Percentiles rank a stretch among this genome's conserved stretches.
These are phyloP conservation scores for Fusarium sulawesiense DNA, from an alignment of 2,329 filamentous ascomycete species.

Conservation along the genomic window DNA sequence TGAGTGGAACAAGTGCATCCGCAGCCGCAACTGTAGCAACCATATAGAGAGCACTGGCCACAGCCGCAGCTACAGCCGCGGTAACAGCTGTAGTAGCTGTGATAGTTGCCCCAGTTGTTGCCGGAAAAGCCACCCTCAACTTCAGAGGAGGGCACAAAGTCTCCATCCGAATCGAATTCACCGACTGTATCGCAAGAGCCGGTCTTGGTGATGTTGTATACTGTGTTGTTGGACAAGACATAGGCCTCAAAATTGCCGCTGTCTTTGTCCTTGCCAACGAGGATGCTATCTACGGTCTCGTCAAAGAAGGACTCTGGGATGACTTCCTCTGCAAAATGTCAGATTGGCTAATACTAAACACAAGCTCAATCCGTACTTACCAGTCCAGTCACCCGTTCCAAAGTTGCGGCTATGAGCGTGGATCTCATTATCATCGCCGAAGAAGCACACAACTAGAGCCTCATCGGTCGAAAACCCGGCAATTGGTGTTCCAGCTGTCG, in stretches of 20 bases:
- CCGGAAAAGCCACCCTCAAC: no score
- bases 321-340: background rate
- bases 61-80: background rate
- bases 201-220: background rate
- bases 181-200: background rate
- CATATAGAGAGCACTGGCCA: background rate
- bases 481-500: background rate
- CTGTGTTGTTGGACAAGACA: accelerated
- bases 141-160: background rate
- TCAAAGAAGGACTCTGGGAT: background rate
- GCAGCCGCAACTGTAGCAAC: no score
- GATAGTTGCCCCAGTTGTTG: background rate
- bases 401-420: background rate
- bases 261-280: conserved; percentile 3
- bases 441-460: background rate
- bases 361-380: background rate
- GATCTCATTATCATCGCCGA: background rate
- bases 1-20: no score
- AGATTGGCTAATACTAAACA: accelerated
- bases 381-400: background rate
- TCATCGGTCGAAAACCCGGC: background rate
- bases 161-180: accelerated
- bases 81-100: no score
- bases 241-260: background rate
- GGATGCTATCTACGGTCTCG: background rate